phyloP scores from a whole-genome alignment of 2,329 filamentous ascomycete species.

The Dactylellina sp. region DNA sequence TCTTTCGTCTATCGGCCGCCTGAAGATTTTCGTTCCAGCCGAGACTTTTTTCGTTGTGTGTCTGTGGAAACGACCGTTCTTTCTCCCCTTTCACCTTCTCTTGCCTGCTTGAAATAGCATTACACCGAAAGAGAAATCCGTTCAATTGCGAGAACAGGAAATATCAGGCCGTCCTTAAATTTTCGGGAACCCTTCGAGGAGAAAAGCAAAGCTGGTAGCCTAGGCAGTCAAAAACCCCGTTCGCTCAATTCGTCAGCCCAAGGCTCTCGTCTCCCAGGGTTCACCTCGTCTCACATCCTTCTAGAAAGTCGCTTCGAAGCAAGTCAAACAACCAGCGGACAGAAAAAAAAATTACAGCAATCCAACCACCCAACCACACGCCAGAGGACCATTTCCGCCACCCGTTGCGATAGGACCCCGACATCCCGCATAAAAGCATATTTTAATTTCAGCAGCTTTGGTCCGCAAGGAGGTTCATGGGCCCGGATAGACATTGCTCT shows the following conservation, averaged over 20 bases:
- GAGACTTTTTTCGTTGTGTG: slow-evolving; percentile 26
- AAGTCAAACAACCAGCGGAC: slow-evolving; percentile 50
- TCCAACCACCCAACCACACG: slow-evolving; percentile 38
- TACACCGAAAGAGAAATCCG: slow-evolving; percentile 20
- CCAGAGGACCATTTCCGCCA: slow-evolving; percentile 34
- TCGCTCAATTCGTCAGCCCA: slow-evolving; percentile 54
- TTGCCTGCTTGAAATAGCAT: slow-evolving; percentile 17
- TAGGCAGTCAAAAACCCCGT: slow-evolving; percentile 49
- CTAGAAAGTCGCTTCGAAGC: slow-evolving; percentile 57
- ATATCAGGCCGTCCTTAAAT: slow-evolving; percentile 19
- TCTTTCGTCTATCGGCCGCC: slow-evolving; percentile 41
- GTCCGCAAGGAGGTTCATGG: slow-evolving; percentile 27
- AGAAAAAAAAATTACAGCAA: slow-evolving; percentile 50
- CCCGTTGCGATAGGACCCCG: slow-evolving; percentile 39
- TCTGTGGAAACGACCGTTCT: slow-evolving; percentile 11
- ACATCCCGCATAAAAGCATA: slow-evolving; percentile 46
- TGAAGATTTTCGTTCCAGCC: slow-evolving; percentile 23
- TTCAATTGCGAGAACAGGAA: slow-evolving; percentile 42
- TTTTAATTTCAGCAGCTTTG: slow-evolving; percentile 45
- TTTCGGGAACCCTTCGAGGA: slow-evolving; percentile 3
- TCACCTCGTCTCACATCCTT: slow-evolving; percentile 57
- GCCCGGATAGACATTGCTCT: slow-evolving; percentile 19
- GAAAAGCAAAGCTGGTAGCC: slow-evolving; percentile 39
- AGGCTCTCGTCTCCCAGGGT: slow-evolving; percentile 56
- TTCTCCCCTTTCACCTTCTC: slow-evolving; percentile 6